Base-by-base conservation (phyloP, 2,329 filamentous ascomycete species). In the Pseudocercospora macadamiae region DNA sequence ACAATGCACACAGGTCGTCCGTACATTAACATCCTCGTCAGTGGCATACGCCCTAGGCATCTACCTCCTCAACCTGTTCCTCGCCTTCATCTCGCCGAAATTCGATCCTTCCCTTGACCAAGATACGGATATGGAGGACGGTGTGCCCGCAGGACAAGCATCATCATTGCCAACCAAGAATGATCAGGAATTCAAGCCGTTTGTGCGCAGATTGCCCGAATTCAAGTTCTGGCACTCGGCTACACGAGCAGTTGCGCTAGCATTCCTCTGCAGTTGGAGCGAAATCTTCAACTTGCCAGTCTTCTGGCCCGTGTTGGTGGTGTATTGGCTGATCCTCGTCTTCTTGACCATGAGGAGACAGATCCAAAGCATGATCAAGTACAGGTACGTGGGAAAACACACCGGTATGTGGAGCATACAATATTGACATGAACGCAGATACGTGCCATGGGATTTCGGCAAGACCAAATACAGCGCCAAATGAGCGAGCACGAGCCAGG, bases 301-400 rank as follows among this genome's bases (percentile, higher is more conserved):
- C 59, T 99, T 99, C 86, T 99, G 95, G 95, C 95, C 95, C 12
- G 92, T 99, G 6, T 80, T 99, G 75, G 92, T 99, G 65, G 90
- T 99, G 78, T 99, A 99, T 82, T 99, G 95, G 93, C 83, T 99
- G 75, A 96, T 99, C 73, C 83, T 99, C 62, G 97, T 99, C 73
- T 84, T 92, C 70, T 80, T 99, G 77, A 99, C 95, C 56, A 99
- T 99, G 95, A 87, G 95, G 78, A 91, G 95, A 82, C 95, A 99
- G 80, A 99, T 99, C 70, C 95, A 99, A 81, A 95, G 97, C 80
- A 99, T 99, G 95, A 93, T 99, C 84, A 99, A 97, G 82, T 99
- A 97, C 82, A 91, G 93, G 79, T 99, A 96, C 74, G 92, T 96
- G n/a, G n/a, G n/a, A n/a, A n/a, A n/a, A n/a, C n/a, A n/a, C n/a